Conservation (phyloP, 352 stramenopile species). For the Nothophytophthora sp. region DNA sequence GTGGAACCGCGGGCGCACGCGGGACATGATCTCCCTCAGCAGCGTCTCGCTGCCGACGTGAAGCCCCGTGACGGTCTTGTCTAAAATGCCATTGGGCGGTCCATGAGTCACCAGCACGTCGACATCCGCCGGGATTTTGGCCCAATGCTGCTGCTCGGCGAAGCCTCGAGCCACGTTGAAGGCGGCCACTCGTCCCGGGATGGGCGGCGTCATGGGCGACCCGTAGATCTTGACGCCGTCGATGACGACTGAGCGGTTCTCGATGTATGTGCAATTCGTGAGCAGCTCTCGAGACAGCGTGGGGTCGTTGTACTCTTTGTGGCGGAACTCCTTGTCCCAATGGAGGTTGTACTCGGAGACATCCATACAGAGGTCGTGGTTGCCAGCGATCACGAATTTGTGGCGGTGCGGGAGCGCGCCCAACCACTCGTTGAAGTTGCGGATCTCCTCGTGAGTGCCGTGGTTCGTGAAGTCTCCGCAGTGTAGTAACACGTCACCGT, state of each 20-base stretch:
- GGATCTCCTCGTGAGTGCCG: conserved; percentile 70
- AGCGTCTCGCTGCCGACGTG: conserved; percentile 84
- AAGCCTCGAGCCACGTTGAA: conserved; percentile 75
- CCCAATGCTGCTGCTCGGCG: conserved; percentile 66
- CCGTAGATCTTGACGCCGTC: conserved; percentile 78
- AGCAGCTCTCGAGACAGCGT: conserved; percentile 48
- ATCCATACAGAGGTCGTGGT: conserved; percentile 85
- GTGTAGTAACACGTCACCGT: conserved; percentile 88
- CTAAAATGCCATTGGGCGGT: conserved; percentile 85
- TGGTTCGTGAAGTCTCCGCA: conserved; percentile 91
- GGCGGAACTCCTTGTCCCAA: conserved; percentile 62
- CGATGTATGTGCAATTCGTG: conserved; percentile 74
- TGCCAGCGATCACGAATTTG: conserved; percentile 84
- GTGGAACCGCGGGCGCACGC: conserved; percentile 81
- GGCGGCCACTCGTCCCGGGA: conserved; percentile 63
- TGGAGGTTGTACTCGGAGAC: conserved; percentile 60
- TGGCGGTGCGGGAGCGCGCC: conserved; percentile 66
- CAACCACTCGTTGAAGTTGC: conserved; percentile 81
- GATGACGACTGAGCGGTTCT: conserved; percentile 70
- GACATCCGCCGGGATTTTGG: conserved; percentile 66
- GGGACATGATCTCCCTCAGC: conserved; percentile 77
- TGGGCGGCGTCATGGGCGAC: conserved; percentile 75
- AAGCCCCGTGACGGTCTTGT: conserved; percentile 62
- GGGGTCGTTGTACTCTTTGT: conserved; percentile 70
- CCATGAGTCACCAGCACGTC: conserved; percentile 92